Percentiles rank a stretch among this genome's conserved stretches.
phyloP scores from a whole-genome alignment of 2,329 filamentous ascomycete genomes.

The Fusarium sp. region DNA sequence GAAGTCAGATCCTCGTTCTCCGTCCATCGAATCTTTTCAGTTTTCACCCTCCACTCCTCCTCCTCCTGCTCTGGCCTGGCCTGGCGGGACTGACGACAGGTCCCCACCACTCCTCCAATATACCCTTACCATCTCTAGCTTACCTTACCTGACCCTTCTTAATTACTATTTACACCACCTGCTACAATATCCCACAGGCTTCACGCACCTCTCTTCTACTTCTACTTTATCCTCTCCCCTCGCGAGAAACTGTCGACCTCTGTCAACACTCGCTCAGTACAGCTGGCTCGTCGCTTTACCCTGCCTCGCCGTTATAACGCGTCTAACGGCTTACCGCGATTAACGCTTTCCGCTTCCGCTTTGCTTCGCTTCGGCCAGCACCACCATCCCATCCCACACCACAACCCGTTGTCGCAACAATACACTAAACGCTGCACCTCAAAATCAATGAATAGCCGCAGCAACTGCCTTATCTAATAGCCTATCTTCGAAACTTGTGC shows the following conservation, averaged over 20 bases:
- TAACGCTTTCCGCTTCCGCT: constrained; percentile 28
- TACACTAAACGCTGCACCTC: constrained; percentile 6
- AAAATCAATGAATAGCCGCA: constrained; percentile 25
- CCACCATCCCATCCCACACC: constrained; percentile 10
- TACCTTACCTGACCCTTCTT: constrained; percentile 35
- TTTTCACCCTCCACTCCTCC: constrained; percentile 27
- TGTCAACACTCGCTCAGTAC: constrained; percentile 34
- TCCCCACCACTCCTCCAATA: constrained; percentile 39
- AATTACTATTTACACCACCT: constrained; percentile 39
- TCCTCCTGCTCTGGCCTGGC: constrained; percentile 2
- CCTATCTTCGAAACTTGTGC: constrained; percentile 4
- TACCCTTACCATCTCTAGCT: constrained; percentile 37
- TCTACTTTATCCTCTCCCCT: constrained; percentile 17
- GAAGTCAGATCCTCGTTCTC: constrained; percentile 34
- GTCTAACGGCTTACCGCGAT: constrained; percentile 28
- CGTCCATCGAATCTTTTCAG: constrained; percentile 18
- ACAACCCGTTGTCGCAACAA: constrained; percentile 26
- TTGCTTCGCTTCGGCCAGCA: constrained; percentile 13
- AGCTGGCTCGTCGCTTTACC: constrained; percentile 16
- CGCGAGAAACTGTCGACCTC: constrained; percentile 22
- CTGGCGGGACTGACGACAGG: constrained; percentile 35
- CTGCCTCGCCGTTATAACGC: constrained; percentile 8
- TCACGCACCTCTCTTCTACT: constrained; percentile 33
- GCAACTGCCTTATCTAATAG: constrained; percentile 1
- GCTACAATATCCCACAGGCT: constrained; percentile 35